These are phyloP conservation scores for Taiozyma sp. DNA, from an alignment of 1,139 yeast genomes.

Conservation along the genomic window DNA sequence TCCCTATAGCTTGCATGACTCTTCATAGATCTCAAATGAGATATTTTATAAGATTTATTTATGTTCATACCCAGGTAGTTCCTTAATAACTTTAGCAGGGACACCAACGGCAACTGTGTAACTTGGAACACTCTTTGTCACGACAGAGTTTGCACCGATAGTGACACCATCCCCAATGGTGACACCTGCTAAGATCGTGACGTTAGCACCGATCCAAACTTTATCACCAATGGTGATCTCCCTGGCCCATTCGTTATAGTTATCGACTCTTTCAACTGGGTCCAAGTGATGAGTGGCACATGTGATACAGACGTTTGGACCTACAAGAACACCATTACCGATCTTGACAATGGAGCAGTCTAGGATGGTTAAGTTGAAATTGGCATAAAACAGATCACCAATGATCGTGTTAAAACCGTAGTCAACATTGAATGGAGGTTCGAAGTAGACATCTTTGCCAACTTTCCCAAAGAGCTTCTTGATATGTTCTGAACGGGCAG, in stretches of 20 bases:
- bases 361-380: constrained; percentile 52
- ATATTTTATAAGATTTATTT: background rate
- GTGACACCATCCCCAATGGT: constrained; percentile 58
- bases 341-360: constrained; percentile 60
- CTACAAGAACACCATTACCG: constrained; percentile 57
- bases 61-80: constrained; percentile 7
- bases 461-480: constrained; percentile 39
- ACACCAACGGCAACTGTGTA: constrained; percentile 53
- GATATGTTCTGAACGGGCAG: constrained; percentile 36
- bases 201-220: constrained; percentile 62
- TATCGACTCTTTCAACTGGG: constrained; percentile 35
- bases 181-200: constrained; percentile 56
- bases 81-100: constrained; percentile 49
- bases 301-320: constrained; percentile 57
- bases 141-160: constrained; percentile 65
- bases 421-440: constrained; percentile 53
- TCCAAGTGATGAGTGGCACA: constrained; percentile 66
- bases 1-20: too few relatives aligned
- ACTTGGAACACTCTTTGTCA: constrained; percentile 49
- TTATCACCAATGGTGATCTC: constrained; percentile 57
- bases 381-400: constrained; percentile 49
- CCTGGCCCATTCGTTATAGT: constrained; percentile 45
- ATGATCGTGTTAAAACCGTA: constrained; percentile 51
- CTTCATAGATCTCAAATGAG: background rate
- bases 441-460: constrained; percentile 37